Conservation (phyloP, 2,329 filamentous ascomycete genomes). For the Apiospora marii region DNA sequence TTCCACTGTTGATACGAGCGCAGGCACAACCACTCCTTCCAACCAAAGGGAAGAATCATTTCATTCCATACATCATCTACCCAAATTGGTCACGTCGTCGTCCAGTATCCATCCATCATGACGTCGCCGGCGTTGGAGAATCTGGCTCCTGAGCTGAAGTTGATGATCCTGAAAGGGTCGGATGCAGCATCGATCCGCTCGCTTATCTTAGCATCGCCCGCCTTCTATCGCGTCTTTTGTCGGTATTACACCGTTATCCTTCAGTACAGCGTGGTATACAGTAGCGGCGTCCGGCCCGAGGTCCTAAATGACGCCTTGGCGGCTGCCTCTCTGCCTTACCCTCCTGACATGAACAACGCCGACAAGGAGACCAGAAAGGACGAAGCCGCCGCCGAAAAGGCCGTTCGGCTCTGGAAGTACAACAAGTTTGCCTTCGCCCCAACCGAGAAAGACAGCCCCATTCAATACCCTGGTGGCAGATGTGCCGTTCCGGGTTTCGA, state of each 20-base stretch:
- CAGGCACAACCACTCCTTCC: no score
- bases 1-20: no score
- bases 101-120: neutral
- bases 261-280: neutral
- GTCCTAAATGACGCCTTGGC: constrained; percentile 6
- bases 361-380: neutral
- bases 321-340: constrained; percentile 4
- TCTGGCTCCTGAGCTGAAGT: neutral
- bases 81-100: neutral
- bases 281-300: neutral
- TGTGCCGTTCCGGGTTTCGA: constrained; percentile 4
- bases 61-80: no score
- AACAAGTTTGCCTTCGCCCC: neutral
- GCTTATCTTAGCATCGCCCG: neutral
- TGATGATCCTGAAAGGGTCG: neutral
- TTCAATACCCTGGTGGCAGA: neutral
- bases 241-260: neutral
- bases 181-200: neutral
- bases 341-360: neutral
- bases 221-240: neutral
- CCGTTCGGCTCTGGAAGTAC: neutral
- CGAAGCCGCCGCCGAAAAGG: neutral
- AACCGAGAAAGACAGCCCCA: neutral
- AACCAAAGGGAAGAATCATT: no score
- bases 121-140: neutral